Base-by-base conservation (phyloP, 2,329 filamentous ascomycete species). In the Daldinia sp. region DNA sequence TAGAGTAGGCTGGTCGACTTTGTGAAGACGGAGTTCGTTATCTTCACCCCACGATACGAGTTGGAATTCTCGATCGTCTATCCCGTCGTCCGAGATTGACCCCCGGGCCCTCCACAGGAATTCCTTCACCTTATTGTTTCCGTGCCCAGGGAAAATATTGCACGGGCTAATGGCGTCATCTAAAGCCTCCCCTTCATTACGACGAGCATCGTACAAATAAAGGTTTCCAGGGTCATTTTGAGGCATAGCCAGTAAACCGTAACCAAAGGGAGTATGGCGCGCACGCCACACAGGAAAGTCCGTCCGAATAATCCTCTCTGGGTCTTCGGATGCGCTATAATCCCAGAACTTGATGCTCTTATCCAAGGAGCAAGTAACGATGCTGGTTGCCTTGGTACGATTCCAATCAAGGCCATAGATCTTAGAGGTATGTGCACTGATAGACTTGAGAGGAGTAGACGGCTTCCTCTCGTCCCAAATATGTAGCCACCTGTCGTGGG, bases 371-470 rank as follows among this genome's bases (percentile, higher is more conserved):
- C 94, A 98, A 2, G 94, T 98, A 5, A 93, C 89, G 57, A 98
- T 84, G 39, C 89, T 90, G 9, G 88, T 90, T 1, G 89, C 81
- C 54, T 90, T 86, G 12, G 91, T 91, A 58, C 95, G 88, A 77
- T 97, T 97, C 95, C 95, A 98, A 80, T 98, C 95, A 37, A 98
- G 85, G 30, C 95, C 95, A 77, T 98, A 98, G 67, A 98, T 97
- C 80, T 97, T 98, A 41, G 94, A 97, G 35, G 88, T 89, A 75
- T 98, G 94, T 0, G 94, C 95, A 76, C 90, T 90, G 69, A 98
- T 97, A 15, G 93, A 95, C 67, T 90, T 90, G 48, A 98, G 81
- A 4, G 94, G 94, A 65, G 89, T 86, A 2, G 92, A 91, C 0
- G 93, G 89, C 76, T 91, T 92, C 55, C 94, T 87, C 76, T 92